Evolutionary conservation across 768 basidiomycete species (phyloP).

Genomic region (Mycena vitilis): DNA sequence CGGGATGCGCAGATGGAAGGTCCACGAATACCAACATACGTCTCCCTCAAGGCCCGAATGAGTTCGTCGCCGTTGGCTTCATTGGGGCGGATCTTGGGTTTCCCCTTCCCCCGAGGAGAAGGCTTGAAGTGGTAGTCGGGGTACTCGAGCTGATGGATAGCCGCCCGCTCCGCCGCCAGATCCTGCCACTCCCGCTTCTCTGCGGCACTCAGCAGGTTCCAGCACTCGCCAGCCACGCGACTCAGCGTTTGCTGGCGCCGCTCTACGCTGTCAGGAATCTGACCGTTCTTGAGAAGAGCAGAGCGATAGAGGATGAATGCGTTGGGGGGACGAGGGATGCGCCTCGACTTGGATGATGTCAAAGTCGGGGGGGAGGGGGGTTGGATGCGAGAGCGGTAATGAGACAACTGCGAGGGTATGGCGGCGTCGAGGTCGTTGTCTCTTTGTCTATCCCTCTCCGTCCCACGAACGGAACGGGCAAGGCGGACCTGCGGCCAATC

Average conservation of each 20-base stretch:
- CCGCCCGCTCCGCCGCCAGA: slow-evolving; percentile 60
- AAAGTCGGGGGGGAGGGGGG: slow-evolving; percentile 11
- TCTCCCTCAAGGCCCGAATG: slow-evolving; percentile 50
- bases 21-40: slow-evolving; percentile 46
- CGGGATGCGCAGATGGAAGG: slow-evolving; percentile 51
- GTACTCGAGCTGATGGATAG: slow-evolving; percentile 60
- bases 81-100: slow-evolving; percentile 33
- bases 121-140: slow-evolving; percentile 76
- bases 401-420: slow-evolving; percentile 5
- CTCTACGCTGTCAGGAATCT: slow-evolving; percentile 63
- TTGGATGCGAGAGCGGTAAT: slow-evolving; percentile 17
- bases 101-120: slow-evolving; percentile 48
- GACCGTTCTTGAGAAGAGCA: slow-evolving; percentile 62
- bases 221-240: slow-evolving; percentile 74
- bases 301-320: slow-evolving; percentile 89
- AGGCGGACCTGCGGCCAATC: slow-evolving; percentile 24
- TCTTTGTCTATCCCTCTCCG: slow-evolving; percentile 31
- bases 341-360: slow-evolving; percentile 37
- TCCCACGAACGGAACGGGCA: slow-evolving; percentile 33
- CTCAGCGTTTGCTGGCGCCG: slow-evolving; percentile 80
- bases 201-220: slow-evolving; percentile 65
- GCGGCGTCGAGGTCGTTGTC: not conserved
- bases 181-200: slow-evolving; percentile 60
- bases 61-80: slow-evolving; percentile 40
- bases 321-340: slow-evolving; percentile 82